phyloP scores from a whole-genome alignment of 2,329 filamentous ascomycete species.

The Fusarium secorum region DNA sequence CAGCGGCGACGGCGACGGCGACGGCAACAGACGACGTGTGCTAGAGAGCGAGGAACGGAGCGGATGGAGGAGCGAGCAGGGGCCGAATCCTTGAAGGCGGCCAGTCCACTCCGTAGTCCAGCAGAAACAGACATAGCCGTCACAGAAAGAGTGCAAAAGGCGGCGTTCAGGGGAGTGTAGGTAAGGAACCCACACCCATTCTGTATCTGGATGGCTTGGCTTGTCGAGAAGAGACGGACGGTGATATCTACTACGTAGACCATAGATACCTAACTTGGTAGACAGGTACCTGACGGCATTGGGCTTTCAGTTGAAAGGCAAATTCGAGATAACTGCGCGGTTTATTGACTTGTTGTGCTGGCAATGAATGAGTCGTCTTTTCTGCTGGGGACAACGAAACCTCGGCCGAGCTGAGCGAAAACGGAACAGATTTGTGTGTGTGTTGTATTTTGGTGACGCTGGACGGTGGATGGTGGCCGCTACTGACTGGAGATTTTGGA shows the following conservation, averaged over 20 bases:
- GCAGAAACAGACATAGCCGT: conserved; percentile 20
- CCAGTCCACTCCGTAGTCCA: conserved; percentile 22
- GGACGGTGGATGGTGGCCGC: conserved; percentile 13
- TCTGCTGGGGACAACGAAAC: conserved; percentile 29
- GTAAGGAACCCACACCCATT: not conserved
- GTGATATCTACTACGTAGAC: conserved; percentile 6
- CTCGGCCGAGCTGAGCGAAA: conserved; percentile 12
- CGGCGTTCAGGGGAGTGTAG: conserved; percentile 1
- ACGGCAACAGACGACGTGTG: conserved; percentile 8
- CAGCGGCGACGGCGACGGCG: not conserved
- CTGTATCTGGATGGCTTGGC: not conserved
- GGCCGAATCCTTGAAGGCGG: conserved; percentile 26
- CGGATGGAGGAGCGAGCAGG: conserved; percentile 18
- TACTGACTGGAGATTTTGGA: conserved; percentile 9
- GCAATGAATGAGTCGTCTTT: conserved; percentile 1
- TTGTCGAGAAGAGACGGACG: conserved; percentile 18
- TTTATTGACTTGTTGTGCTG: conserved; percentile 26
- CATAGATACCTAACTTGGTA: conserved; percentile 15
- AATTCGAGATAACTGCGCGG: conserved; percentile 4
- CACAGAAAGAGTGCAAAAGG: conserved; percentile 24
- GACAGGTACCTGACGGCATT: conserved; percentile 9
- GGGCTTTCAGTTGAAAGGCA: not conserved
- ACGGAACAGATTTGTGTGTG: conserved; percentile 20
- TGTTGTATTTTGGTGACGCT: conserved; percentile 25
- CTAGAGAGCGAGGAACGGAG: conserved; percentile 19